Evolutionary conservation across 129 eudicot species (phyloP).

Genomic region (Rutidosis leptorrhynchoides): DNA sequence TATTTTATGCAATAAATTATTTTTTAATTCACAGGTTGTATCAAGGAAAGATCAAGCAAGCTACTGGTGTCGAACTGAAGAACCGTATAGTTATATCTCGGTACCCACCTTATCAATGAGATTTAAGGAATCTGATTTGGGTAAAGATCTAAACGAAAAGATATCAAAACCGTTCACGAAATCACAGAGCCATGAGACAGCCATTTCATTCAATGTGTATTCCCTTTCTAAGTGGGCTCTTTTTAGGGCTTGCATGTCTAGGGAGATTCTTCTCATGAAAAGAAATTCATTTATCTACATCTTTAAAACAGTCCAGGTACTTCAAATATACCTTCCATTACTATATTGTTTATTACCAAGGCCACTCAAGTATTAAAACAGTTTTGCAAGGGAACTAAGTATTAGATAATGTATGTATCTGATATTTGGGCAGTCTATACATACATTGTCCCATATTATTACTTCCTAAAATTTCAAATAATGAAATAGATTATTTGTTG

Average conservation of each 20-base stretch:
- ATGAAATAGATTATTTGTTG: conserved; percentile 30
- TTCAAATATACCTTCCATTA: neutral
- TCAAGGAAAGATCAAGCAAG: conserved; percentile 69
- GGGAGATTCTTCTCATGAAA: conserved; percentile 56
- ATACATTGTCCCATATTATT: neutral
- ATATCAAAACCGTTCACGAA: conserved; percentile 13
- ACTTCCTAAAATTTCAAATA: neutral
- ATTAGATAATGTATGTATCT: no score
- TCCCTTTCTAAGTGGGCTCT: conserved; percentile 17
- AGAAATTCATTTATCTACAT: conserved; percentile 20
- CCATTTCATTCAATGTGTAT: conserved; percentile 19
- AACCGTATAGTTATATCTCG: conserved; percentile 40
- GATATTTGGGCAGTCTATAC: no score
- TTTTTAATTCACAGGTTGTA: conserved; percentile 44
- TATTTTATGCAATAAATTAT: neutral
- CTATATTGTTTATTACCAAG: neutral
- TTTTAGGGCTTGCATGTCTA: conserved; percentile 36
- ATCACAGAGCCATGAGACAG: conserved; percentile 4
- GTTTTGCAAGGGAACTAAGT: neutral
- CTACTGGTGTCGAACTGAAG: conserved; percentile 44
- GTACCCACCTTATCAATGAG: conserved; percentile 8
- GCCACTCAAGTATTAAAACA: neutral
- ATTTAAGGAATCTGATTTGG: conserved; percentile 12
- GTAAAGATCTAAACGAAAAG: neutral
- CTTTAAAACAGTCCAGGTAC: conserved; percentile 46